Evolutionary conservation across 192 early-diverging fungal species (phyloP), one percentile per base, ranked within the genome.

Genomic region (Dissophora globulifera): DNA sequence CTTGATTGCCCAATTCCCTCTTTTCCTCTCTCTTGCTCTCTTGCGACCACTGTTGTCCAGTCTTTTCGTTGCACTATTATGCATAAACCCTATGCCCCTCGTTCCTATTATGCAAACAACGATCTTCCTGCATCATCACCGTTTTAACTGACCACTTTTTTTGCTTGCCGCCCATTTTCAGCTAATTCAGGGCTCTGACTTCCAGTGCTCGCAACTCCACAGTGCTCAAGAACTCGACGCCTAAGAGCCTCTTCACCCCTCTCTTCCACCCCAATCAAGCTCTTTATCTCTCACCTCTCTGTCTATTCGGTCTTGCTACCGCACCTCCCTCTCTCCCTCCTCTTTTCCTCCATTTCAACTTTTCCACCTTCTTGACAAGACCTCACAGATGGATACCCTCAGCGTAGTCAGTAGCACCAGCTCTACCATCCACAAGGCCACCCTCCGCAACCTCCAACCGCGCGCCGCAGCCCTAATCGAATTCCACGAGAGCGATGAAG

Each of bases 401-500:
- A n/a, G n/a, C n/a, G 13, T n/a, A 20, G 30, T 43, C 43, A 60
- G 30, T 26, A 48, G 29, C 27, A 48, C 47, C 46, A 22, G 30
- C 32, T 20, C 47, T 17, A 25, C 32, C 15, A 48, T 33, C 20
- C 53, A 20, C 19, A 45, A n/a, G 45, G 12, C 67, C 20, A 17
- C 52, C 38, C 17, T 49, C 31, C 69, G 59, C 15, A 67, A 55
- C 46, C 62, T 76, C 11, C 72, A 76, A 32, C 72, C 72, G 20
- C 63, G 72, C 9, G 49, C 63, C 1, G 63, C 72, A 7, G 58
- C 63, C 25, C 51, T 58, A 23, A 41, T 61, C 9, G 57, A 62
- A 22, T 76, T 67, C 25, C 55, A 66, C 7, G 72, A 76, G 30
- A 56, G 52, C 48, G 64, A 62, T 13, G 72, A 76, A 2, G 63